Conservation (phyloP, 495 filamentous ascomycete species). For the Parachaetomium inaequale region DNA sequence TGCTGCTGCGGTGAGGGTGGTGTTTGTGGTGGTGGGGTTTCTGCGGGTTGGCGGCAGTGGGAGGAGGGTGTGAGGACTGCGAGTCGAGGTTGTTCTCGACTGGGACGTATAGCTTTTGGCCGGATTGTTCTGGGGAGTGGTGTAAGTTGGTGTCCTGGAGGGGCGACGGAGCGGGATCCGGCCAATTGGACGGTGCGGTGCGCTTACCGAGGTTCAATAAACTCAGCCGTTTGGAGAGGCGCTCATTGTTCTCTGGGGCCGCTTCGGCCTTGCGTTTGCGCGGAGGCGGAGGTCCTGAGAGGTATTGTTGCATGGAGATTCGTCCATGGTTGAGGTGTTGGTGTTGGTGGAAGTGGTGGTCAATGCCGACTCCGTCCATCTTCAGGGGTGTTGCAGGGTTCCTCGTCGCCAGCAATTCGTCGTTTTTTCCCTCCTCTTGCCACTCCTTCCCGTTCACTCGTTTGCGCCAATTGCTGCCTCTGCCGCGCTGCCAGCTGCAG, state of each 20-base stretch:
- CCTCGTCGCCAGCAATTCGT: conserved; percentile 18
- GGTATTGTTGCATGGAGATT: conserved; percentile 10
- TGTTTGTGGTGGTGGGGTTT: neutral
- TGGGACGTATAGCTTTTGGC: conserved; percentile 54
- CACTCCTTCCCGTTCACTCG: conserved; percentile 11
- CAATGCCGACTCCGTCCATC: conserved; percentile 24
- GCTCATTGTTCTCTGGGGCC: conserved; percentile 48
- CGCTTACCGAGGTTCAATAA: conserved; percentile 73
- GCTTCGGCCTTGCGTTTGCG: conserved; percentile 53
- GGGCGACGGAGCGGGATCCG: neutral
- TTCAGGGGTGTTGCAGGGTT: conserved; percentile 15
- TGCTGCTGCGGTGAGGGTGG: too few relatives aligned
- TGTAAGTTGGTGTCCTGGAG: conserved; percentile 2
- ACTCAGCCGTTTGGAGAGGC: conserved; percentile 75
- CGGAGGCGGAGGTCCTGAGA: conserved; percentile 15
- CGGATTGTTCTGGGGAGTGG: conserved; percentile 48
- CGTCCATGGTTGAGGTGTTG: conserved; percentile 20
- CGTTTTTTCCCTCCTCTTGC: neutral
- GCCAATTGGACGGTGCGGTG: conserved; percentile 5
- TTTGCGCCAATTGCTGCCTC: conserved; percentile 13
- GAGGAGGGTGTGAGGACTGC: neutral
- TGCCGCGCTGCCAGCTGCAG: conserved; percentile 7
- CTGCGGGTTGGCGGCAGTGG: conserved; percentile 3
- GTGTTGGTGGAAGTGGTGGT: conserved; percentile 18
- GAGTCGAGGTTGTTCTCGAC: conserved; percentile 41